Evolutionary conservation across 768 basidiomycete genomes (phyloP).

Genomic region (Trametes villosa): DNA sequence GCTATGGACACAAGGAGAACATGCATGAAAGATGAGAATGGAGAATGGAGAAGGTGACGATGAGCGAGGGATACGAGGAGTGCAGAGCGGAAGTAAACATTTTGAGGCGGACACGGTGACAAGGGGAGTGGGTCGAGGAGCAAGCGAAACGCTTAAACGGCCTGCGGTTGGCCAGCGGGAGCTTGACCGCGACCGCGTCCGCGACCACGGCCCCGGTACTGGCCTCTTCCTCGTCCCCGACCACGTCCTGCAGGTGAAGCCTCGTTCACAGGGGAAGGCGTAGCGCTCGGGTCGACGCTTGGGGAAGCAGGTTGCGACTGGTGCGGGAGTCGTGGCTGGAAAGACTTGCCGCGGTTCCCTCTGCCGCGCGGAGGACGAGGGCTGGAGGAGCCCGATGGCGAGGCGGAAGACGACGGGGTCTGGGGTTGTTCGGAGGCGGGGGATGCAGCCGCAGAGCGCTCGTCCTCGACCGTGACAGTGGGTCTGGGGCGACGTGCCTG

Average conservation of each 20-base stretch:
- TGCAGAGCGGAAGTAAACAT: background rate
- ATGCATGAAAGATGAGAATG: background rate
- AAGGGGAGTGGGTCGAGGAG: background rate
- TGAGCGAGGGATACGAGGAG: too few species aligned
- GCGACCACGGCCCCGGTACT: constrained; percentile 36
- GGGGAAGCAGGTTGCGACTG: constrained; percentile 7
- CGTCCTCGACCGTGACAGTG: constrained; percentile 8
- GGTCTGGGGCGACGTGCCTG: constrained; percentile 2
- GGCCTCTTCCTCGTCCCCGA: constrained; percentile 47
- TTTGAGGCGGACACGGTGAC: background rate
- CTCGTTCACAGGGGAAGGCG: background rate
- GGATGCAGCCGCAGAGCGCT: constrained; percentile 2
- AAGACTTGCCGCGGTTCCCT: constrained; percentile 8
- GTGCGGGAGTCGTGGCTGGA: constrained; percentile 15
- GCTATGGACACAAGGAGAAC: background rate
- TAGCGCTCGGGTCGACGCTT: background rate
- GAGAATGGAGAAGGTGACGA: background rate
- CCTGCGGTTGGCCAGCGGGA: background rate
- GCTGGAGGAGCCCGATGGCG: background rate
- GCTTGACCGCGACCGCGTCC: constrained; percentile 35
- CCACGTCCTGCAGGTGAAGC: constrained; percentile 31
- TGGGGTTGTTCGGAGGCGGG: constrained; percentile 4
- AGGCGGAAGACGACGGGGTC: background rate
- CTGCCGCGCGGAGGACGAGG: constrained; percentile 16
- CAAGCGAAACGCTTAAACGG: background rate